Base-by-base conservation (phyloP, 805 yeast genomes). In the Pichia nakasei region DNA sequence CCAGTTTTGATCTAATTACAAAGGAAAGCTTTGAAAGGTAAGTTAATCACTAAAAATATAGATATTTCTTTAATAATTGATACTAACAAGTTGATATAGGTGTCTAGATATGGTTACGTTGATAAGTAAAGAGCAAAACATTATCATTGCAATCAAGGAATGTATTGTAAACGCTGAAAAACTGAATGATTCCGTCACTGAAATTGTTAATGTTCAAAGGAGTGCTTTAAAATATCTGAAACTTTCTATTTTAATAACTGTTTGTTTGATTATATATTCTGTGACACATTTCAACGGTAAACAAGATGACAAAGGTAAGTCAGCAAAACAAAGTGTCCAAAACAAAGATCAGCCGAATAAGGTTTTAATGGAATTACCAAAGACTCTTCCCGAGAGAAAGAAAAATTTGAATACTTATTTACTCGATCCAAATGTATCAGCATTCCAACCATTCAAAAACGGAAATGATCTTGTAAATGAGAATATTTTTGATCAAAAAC, bases 91-190 rank as follows among this genome's bases (percentile, higher is more conserved):
- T 15, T 18, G 11, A 11, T 27, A 5, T 27, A 44, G 47, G 8
- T 44, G 47, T 21, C 37, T 44, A 21, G 41, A 32, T n/a, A 40
- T 44, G 32, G 33, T 37, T 26, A 22, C 44, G 12, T 37, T 40
- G 11, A 22, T 44, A 15, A 37, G n/a, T 26, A 27, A 33, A 9
- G 36, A 36, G 9, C 31, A 34, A 21, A 40, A 37, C 37, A 37
- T 37, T 11, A 11, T 44, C 4, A 22, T 32, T 35, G 27, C 39
- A n/a, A 12, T 44, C 5, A 44, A 40, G 21, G 17, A 8, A 11
- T 44, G 47, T 34, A 40, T 37, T 17, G 27, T 32, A 7, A 24
- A 37, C 7, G 7, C 41, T 13, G 27, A 26, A 11, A 33, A 32
- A 2, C 20, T 44, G 22, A 22, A 44, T 24, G 20, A 29, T 8